A percentile compares a stretch with the other conserved stretches of the same genome.
Conservation (phyloP, 2,329 filamentous ascomycete genomes). For the Alternaria conjuncta region DNA sequence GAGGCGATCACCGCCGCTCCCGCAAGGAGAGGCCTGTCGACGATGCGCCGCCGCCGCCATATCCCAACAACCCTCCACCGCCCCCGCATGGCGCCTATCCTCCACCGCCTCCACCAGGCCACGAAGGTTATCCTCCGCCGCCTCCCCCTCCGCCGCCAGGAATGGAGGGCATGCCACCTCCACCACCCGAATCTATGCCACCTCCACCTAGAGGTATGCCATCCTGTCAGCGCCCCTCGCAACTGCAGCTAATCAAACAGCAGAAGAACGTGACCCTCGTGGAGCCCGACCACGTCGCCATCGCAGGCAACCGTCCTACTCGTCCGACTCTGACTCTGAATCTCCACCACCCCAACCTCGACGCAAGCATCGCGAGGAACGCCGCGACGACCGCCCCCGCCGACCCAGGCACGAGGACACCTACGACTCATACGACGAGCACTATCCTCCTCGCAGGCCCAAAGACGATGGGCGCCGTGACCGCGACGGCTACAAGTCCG, state of each 20-base stretch:
- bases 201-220: conserved; percentile 15
- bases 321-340: conserved; percentile 24
- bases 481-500: conserved; percentile 34
- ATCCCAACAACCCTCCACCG: conserved; percentile 6
- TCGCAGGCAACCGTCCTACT: conserved; percentile 24
- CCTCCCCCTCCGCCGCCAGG: not conserved
- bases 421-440: conserved; percentile 38
- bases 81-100: conserved; percentile 5
- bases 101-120: conserved; percentile 15
- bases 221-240: not conserved
- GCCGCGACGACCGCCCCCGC: conserved; percentile 28
- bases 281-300: conserved; percentile 19
- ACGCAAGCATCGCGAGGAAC: conserved; percentile 27
- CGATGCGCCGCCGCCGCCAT: conserved; percentile 25
- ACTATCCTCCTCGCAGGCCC: conserved; percentile 26
- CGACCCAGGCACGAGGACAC: conserved; percentile 21
- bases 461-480: conserved; percentile 17
- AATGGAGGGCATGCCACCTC: not conserved
- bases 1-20: conserved; percentile 25
- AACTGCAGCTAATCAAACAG: not conserved
- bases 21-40: conserved; percentile 20
- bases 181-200: not conserved
- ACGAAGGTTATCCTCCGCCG: not conserved
- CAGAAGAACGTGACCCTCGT: conserved; percentile 7
- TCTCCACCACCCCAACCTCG: conserved; percentile 30